Percentiles rank a stretch among this genome's conserved stretches.
These are phyloP conservation scores for Penicillium lagena DNA, from an alignment of 495 filamentous ascomycete genomes.

Conservation along the genomic window DNA sequence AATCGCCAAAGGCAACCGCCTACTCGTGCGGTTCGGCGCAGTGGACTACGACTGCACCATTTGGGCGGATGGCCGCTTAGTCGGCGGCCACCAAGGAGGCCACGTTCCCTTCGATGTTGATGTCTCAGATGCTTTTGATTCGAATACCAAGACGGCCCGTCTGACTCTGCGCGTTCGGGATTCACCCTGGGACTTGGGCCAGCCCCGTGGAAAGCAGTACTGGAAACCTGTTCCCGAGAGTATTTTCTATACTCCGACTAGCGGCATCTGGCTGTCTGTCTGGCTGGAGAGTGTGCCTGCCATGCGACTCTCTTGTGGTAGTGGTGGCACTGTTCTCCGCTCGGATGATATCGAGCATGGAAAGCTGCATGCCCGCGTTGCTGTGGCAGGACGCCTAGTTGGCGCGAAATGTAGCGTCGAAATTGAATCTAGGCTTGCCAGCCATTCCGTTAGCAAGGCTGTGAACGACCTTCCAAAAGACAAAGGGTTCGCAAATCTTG, in stretches of 20 bases:
- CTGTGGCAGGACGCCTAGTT: conserved; percentile 11
- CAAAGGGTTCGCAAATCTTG: conserved; percentile 13
- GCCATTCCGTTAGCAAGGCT: conserved; percentile 7
- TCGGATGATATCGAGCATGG: conserved; percentile 27
- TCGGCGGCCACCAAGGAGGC: conserved; percentile 26
- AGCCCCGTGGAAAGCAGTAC: conserved; percentile 35
- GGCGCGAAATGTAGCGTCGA: conserved; percentile 12
- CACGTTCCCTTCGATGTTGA: conserved; percentile 34
- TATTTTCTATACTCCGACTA: conserved; percentile 34
- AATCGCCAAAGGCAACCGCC: conserved; percentile 5
- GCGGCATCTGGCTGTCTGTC: conserved; percentile 31
- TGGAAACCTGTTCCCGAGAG: conserved; percentile 32
- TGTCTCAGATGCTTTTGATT: conserved; percentile 16
- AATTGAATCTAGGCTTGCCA: conserved; percentile 18
- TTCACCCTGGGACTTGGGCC: conserved; percentile 26
- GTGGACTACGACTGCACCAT: conserved; percentile 32
- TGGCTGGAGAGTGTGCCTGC: conserved; percentile 32
- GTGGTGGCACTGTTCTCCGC: conserved; percentile 26
- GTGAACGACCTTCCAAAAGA: conserved; percentile 7
- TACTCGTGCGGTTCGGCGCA: conserved; percentile 29
- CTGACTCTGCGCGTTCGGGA: conserved; percentile 25
- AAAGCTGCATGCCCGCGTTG: conserved; percentile 15
- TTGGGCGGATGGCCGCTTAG: conserved; percentile 21
- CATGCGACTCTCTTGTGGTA: conserved; percentile 18
- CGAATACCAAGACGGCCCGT: neutral